phyloP scores from a whole-genome alignment of 208 protist species.

The Lotmaria passim region DNA sequence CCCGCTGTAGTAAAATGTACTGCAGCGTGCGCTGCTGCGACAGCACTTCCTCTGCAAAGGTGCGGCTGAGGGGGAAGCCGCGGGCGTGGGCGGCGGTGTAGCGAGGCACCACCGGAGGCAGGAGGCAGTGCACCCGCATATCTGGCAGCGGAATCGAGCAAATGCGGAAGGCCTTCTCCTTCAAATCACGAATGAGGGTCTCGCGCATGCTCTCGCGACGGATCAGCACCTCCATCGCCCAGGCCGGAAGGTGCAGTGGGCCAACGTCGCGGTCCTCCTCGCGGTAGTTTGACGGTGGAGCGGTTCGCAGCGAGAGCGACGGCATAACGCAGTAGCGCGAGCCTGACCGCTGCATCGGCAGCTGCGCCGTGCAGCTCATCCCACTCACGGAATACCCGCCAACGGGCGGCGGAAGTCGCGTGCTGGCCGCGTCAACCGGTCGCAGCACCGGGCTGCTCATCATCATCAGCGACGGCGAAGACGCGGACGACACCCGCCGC shows the following conservation, averaged over 20 bases:
- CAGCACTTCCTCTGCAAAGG: constrained; percentile 74
- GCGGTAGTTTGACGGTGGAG: constrained; percentile 12
- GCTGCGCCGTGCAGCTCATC: background rate
- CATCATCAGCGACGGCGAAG: constrained; percentile 22
- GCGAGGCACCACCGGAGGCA: constrained; percentile 65
- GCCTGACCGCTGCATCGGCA: background rate
- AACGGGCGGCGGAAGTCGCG: constrained; percentile 2
- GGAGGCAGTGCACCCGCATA: constrained; percentile 63
- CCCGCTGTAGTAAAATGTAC: constrained; percentile 42
- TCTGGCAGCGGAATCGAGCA: constrained; percentile 73
- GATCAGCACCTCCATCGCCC: constrained; percentile 43
- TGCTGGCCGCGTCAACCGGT: constrained; percentile 5
- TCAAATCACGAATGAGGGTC: constrained; percentile 55
- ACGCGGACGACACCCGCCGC: constrained; percentile 19
- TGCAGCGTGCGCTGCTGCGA: constrained; percentile 57
- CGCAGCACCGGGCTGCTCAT: constrained; percentile 22
- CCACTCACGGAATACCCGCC: background rate
- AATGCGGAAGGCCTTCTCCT: constrained; percentile 51
- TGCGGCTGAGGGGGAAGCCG: constrained; percentile 52
- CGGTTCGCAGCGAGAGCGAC: constrained; percentile 10
- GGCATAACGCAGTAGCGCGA: constrained; percentile 15
- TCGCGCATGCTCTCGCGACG: constrained; percentile 61
- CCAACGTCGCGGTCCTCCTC: constrained; percentile 23
- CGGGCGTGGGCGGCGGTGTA: constrained; percentile 61
- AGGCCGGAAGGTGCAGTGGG: constrained; percentile 27